A percentile compares a stretch with the other conserved stretches of the same genome.
phyloP scores from a whole-genome alignment of 2,329 filamentous ascomycete species.

The Epichloe sp. region DNA sequence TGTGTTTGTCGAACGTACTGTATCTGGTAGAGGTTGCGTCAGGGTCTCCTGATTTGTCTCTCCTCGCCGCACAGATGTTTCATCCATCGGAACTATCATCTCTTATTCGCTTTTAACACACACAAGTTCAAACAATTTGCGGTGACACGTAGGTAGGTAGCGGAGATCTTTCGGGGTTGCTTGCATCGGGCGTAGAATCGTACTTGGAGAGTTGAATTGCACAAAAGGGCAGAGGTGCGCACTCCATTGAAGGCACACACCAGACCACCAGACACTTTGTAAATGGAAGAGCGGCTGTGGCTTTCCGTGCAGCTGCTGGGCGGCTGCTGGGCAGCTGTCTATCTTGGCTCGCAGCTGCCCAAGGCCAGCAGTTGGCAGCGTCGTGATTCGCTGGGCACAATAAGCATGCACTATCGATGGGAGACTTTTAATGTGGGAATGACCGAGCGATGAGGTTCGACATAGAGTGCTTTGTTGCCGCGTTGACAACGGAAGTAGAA shows the following conservation, averaged over 20 bases:
- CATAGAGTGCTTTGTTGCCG: background rate
- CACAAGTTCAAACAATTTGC: too few relatives aligned
- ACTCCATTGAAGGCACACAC: too few relatives aligned
- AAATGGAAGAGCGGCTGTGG: background rate
- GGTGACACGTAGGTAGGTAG: too few relatives aligned
- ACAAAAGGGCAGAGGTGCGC: too few relatives aligned
- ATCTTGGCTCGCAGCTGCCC: background rate
- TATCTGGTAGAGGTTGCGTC: background rate
- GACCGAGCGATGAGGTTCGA: background rate
- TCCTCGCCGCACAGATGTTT: background rate
- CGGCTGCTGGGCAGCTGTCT: background rate
- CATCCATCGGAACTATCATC: background rate
- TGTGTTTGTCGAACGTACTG: background rate
- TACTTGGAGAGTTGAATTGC: background rate
- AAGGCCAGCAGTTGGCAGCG: background rate
- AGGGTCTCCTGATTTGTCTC: too few relatives aligned
- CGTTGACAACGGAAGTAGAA: background rate
- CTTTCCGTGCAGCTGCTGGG: background rate
- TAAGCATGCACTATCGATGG: background rate
- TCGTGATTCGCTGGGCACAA: background rate
- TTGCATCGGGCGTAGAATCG: too few relatives aligned
- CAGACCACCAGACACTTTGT: background rate
- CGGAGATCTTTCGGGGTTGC: too few relatives aligned
- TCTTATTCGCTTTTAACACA: too few relatives aligned
- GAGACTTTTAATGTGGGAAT: background rate